Base-by-base conservation (phyloP, 208 protist species). In the Leishmania turanica region DNA sequence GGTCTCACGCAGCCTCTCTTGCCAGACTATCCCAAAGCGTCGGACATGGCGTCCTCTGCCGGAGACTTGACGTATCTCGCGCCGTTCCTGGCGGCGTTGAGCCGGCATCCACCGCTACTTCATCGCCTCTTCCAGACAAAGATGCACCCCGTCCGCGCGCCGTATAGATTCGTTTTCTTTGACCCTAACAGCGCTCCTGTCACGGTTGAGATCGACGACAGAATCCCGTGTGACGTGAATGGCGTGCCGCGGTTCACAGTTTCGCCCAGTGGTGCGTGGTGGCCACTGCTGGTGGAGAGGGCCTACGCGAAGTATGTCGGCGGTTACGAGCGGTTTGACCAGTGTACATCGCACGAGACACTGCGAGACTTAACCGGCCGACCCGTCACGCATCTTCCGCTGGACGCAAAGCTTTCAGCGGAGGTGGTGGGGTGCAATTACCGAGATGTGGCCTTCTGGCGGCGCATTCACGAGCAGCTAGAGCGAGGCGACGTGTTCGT, bases 291-390 rank as follows among this genome's bases (percentile, higher is more conserved):
- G 45, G 75, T 97, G 34, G 92, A 97, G 85, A 97, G 95, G 88
- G 94, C 94, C 21, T 97, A 97, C 73, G 94, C 94, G 4, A 97
- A 97, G 84, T 96, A 95, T 87, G 90, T 95, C 17, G 92, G 92
- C 68, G 90, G 91, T 27, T 97, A 96, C 87, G 83, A 85, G 37
- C 78, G 83, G 31, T 51, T 97, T 27, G 86, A 93, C 69, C 87
- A 93, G 62, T 95, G 92, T 77, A 95, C 90, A 21, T 86, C 91
- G 34, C 87, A 92, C 81, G 92, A 97, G 83, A 94, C 92, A 37
- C 87, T 96, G 54, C 90, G 88, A 2, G 94, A 97, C 78, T 79
- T 97, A 47, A 97, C 94, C 11, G 94, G 94, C 1, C 87, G 90
- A 19, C 92, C 94, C 0, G 94, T 97, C 7, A 85, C 87, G 4